phyloP scores from a whole-genome alignment of 169 alveolate genomes.

The Plasmodium fragile region DNA sequence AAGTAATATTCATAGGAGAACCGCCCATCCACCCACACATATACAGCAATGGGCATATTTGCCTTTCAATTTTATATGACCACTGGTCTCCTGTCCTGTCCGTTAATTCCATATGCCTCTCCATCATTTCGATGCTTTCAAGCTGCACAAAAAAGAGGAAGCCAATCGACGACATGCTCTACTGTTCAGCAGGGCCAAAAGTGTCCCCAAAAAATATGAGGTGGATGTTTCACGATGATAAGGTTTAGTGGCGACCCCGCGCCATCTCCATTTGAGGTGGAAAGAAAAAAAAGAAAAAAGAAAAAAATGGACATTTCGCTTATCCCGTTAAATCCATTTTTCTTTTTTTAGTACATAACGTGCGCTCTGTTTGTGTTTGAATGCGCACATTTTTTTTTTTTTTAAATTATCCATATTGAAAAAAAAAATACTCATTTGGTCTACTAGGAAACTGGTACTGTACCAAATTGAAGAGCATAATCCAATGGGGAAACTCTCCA shows the following conservation, averaged over 20 bases:
- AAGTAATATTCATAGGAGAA: constrained; percentile 90
- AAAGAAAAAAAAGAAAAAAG: background rate
- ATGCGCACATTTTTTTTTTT: constrained; percentile 1
- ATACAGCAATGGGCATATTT: constrained; percentile 95
- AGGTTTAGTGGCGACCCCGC: constrained; percentile 26
- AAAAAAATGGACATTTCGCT: background rate
- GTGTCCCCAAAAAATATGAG: constrained; percentile 78
- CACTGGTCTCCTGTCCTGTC: constrained; percentile 84
- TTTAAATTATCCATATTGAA: background rate
- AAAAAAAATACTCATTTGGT: background rate
- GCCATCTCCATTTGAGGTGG: background rate
- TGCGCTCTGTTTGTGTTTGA: constrained; percentile 21
- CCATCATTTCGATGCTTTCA: constrained; percentile 81
- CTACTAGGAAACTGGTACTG: background rate
- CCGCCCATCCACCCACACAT: constrained; percentile 96
- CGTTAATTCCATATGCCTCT: constrained; percentile 78
- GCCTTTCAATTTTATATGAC: constrained; percentile 90
- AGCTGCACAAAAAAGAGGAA: constrained; percentile 67
- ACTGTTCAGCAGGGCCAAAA: constrained; percentile 74
- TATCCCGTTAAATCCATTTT: background rate
- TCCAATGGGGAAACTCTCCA: background rate
- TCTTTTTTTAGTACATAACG: constrained; percentile 18
- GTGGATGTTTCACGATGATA: constrained; percentile 82
- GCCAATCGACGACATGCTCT: constrained; percentile 78
- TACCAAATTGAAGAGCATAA: background rate